Percentiles rank a stretch among this genome's conserved stretches.
Conservation (phyloP, 2,329 filamentous ascomycete genomes). For the Xylaria sp. region DNA sequence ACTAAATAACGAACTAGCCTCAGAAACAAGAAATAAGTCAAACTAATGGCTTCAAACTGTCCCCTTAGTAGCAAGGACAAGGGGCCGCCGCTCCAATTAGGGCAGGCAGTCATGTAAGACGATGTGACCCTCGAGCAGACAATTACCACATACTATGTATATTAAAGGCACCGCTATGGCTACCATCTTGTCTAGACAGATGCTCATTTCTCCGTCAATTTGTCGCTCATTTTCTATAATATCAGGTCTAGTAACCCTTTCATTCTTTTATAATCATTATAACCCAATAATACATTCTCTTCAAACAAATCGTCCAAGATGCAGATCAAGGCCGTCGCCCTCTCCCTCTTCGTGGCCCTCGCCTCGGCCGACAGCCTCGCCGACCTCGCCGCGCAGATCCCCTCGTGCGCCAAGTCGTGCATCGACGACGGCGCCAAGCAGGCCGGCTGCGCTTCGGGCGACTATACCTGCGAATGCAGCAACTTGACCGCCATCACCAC, state of each 20-base stretch:
- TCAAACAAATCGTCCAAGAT: constrained; percentile 39
- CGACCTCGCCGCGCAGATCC: constrained; percentile 50
- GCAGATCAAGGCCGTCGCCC: constrained; percentile 47
- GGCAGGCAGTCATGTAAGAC: neutral
- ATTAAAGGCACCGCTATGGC: neutral
- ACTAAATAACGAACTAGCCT: neutral
- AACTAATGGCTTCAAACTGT: neutral
- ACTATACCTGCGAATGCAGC: constrained; percentile 55
- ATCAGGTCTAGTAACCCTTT: too few relatives aligned
- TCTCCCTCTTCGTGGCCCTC: constrained; percentile 44
- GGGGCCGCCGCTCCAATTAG: neutral
- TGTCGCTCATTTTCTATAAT: neutral
- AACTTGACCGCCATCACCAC: constrained; percentile 52
- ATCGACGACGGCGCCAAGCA: constrained; percentile 48
- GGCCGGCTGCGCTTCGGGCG: constrained; percentile 51
- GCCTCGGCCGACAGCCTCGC: constrained; percentile 43
- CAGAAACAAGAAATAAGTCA: neutral
- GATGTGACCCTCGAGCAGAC: neutral
- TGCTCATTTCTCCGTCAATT: neutral
- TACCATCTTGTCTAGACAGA: neutral
- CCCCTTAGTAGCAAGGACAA: neutral
- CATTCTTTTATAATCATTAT: too few relatives aligned
- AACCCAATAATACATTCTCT: too few relatives aligned
- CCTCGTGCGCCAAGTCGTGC: constrained; percentile 55
- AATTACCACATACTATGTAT: neutral